These are phyloP conservation scores for Ophiostoma australiae DNA, from an alignment of 2,329 filamentous ascomycete species.

Conservation along the genomic window DNA sequence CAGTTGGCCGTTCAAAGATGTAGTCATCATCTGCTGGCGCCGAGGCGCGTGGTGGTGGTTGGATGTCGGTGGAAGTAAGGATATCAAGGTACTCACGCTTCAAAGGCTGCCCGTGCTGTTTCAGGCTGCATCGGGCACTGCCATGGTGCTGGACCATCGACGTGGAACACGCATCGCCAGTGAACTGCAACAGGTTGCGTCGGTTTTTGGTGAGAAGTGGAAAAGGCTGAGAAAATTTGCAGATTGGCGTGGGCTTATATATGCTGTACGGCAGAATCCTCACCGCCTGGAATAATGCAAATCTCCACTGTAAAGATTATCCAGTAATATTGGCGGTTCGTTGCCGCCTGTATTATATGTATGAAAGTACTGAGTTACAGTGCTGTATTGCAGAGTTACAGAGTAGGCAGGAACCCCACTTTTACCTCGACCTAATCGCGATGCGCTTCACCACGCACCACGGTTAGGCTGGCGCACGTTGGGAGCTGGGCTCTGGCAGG, in stretches of 20 bases:
- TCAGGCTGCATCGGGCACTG: not conserved
- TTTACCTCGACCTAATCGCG: slow-evolving; percentile 1
- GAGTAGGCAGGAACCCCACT: not conserved
- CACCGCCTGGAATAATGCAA: not conserved
- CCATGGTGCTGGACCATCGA: not conserved
- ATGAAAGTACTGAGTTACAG: too few relatives aligned
- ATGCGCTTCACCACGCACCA: not conserved
- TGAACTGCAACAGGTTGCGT: not conserved
- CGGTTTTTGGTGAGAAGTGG: not conserved
- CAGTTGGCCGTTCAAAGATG: slow-evolving; percentile 60
- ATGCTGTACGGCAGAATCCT: not conserved
- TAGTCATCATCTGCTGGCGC: slow-evolving; percentile 48
- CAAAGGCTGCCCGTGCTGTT: not conserved
- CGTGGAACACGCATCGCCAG: not conserved
- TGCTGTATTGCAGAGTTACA: not conserved
- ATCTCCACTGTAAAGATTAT: not conserved
- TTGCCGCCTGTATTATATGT: not conserved
- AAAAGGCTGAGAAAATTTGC: not conserved
- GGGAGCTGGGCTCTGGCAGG: slow-evolving; percentile 1
- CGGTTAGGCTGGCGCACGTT: not conserved
- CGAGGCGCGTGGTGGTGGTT: not conserved
- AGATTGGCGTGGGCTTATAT: not conserved
- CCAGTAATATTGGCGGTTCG: not conserved
- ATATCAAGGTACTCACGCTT: slow-evolving; percentile 16
- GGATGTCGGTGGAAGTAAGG: slow-evolving; percentile 22